A percentile compares a stretch with the other conserved stretches of the same genome.
Evolutionary conservation across 2,329 filamentous ascomycete species (phyloP).

Genomic region (Microcyclosporella mali): DNA sequence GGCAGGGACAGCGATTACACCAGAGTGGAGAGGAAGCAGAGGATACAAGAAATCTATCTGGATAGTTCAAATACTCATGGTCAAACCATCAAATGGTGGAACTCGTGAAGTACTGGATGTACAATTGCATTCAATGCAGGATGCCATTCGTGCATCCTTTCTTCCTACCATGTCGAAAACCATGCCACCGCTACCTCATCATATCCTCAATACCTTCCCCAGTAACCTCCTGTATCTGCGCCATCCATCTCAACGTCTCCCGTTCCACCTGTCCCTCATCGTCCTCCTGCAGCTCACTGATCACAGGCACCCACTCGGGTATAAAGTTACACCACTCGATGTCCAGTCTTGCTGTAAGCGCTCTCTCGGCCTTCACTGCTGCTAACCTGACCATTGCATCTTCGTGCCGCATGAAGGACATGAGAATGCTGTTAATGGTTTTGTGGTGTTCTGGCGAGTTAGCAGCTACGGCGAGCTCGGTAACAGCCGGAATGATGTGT

Average conservation of each 20-base stretch:
- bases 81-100: too few species aligned
- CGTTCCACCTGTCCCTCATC: conserved; percentile 89
- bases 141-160: too few species aligned
- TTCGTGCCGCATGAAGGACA: conserved; percentile 71
- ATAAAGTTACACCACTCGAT: conserved; percentile 90
- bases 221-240: conserved; percentile 78
- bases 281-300: conserved; percentile 92
- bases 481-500: conserved; percentile 64
- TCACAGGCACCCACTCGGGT: conserved; percentile 93
- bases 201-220: conserved; percentile 89
- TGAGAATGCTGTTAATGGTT: conserved; percentile 70
- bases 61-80: too few species aligned
- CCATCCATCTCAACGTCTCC: conserved; percentile 85
- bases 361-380: conserved; percentile 73
- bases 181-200: conserved; percentile 46
- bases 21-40: too few species aligned
- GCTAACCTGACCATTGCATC: conserved; percentile 67
- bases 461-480: conserved; percentile 71
- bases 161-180: too few species aligned
- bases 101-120: too few species aligned
- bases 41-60: too few species aligned
- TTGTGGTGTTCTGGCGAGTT: conserved; percentile 88
- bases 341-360: conserved; percentile 63
- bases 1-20: too few species aligned
- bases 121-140: too few species aligned